These are phyloP conservation scores for Xylaria palmicola DNA, from an alignment of 495 filamentous ascomycete species.

Conservation along the genomic window DNA sequence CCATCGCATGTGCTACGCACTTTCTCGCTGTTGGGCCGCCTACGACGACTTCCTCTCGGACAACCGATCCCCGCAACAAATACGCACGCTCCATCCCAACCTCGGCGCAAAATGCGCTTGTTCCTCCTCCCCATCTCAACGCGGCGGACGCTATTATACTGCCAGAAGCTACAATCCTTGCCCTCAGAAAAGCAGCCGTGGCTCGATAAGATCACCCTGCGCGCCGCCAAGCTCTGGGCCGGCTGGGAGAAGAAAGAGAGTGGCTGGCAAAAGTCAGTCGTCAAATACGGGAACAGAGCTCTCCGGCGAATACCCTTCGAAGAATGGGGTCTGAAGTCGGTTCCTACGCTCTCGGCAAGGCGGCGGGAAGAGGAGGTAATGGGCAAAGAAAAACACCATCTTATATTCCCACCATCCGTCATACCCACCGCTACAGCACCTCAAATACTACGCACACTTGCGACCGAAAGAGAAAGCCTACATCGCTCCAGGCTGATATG, in stretches of 20 bases:
- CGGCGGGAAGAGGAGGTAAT: conserved; percentile 60
- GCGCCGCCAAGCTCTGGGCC: conserved; percentile 74
- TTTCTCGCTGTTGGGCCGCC: background rate
- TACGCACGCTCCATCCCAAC: conserved; percentile 15
- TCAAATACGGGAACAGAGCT: conserved; percentile 79
- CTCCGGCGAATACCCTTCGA: conserved; percentile 88
- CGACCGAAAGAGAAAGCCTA: conserved; percentile 74
- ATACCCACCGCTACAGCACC: conserved; percentile 61
- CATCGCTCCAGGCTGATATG: conserved; percentile 75
- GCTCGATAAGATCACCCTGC: conserved; percentile 63
- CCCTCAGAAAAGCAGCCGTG: conserved; percentile 50
- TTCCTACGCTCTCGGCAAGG: conserved; percentile 76
- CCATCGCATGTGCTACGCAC: background rate
- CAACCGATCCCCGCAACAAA: background rate
- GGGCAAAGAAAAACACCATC: conserved; percentile 66
- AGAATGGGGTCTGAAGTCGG: conserved; percentile 95
- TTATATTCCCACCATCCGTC: conserved; percentile 72
- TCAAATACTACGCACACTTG: conserved; percentile 61
- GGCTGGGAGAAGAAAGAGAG: conserved; percentile 80
- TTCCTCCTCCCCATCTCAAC: conserved; percentile 95
- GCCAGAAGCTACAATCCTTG: conserved; percentile 63
- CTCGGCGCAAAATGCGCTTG: conserved; percentile 69
- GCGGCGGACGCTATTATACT: conserved; percentile 87
- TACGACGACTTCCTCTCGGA: background rate
- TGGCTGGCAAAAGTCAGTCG: conserved; percentile 84